Percentiles rank a stretch among this genome's conserved stretches.
Evolutionary conservation across 768 basidiomycete species (phyloP).

Genomic region (Mycena galericulata): DNA sequence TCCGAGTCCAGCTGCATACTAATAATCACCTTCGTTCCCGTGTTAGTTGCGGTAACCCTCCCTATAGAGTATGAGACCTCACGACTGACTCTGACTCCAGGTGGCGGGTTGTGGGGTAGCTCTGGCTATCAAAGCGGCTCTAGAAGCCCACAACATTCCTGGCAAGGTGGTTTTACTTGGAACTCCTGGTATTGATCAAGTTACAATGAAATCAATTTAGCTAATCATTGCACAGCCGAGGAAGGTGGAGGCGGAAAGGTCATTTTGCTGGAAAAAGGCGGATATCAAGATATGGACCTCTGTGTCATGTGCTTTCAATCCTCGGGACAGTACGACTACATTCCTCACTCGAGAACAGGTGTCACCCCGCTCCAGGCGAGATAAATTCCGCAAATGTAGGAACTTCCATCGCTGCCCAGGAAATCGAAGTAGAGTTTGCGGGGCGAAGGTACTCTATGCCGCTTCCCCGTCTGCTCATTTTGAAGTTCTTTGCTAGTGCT

Average conservation of each 20-base stretch:
- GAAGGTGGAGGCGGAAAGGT: slow-evolving; percentile 86
- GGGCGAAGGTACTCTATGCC: slow-evolving; percentile 71
- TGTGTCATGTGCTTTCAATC: slow-evolving; percentile 72
- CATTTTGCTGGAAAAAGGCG: slow-evolving; percentile 78
- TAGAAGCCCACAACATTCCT: slow-evolving; percentile 69
- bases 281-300: slow-evolving; percentile 83
- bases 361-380: slow-evolving; percentile 75
- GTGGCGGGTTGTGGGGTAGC: slow-evolving; percentile 78
- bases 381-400: slow-evolving; percentile 62
- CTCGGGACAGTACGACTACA: neutral
- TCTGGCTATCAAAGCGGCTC: slow-evolving; percentile 76
- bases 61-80: too few relatives aligned
- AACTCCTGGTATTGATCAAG: slow-evolving; percentile 68
- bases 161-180: slow-evolving; percentile 82
- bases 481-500: slow-evolving; percentile 57
- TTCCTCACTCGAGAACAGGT: slow-evolving; percentile 57
- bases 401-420: slow-evolving; percentile 72
- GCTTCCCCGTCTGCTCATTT: slow-evolving; percentile 7
- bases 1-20: neutral
- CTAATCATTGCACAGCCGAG: slow-evolving; percentile 65
- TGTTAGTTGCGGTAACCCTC: too few relatives aligned
- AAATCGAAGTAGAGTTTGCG: slow-evolving; percentile 75
- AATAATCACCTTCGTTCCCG: neutral
- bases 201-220: slow-evolving; percentile 13
- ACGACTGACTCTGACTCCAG: neutral